Percentiles rank a stretch among this genome's conserved stretches.
Conservation (phyloP, 2,329 filamentous ascomycete genomes). For the Hymenoscyphus repandus region DNA sequence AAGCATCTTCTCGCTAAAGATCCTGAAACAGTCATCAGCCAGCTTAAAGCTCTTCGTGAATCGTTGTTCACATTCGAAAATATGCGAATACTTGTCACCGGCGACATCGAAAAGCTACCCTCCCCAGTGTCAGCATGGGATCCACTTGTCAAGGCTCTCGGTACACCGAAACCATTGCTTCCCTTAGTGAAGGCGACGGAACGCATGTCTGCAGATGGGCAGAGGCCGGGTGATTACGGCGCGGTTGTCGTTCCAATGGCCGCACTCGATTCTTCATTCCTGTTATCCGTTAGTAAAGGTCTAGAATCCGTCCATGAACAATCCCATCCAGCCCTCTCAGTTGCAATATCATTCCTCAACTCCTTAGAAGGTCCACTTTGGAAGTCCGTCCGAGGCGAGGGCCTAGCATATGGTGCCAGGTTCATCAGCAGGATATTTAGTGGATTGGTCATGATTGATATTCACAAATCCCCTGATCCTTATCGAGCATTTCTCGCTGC, state of each 20-base stretch:
- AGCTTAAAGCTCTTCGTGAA: conserved; percentile 71
- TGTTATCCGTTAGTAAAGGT: conserved; percentile 68
- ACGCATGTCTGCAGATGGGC: conserved; percentile 71
- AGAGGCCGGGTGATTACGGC: conserved; percentile 66
- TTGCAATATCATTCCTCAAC: conserved; percentile 87
- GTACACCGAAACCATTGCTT: conserved; percentile 50
- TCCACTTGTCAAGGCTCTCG: conserved; percentile 37
- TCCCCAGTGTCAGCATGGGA: conserved; percentile 79
- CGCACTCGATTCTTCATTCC: conserved; percentile 87
- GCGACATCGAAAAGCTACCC: conserved; percentile 68
- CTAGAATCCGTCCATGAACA: conserved; percentile 72
- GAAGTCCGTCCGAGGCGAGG: conserved; percentile 87
- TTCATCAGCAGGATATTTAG: conserved; percentile 75
- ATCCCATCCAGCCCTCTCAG: conserved; percentile 74
- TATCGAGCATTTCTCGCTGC: conserved; percentile 80
- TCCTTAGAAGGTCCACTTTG: conserved; percentile 91
- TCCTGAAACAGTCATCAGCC: conserved; percentile 67
- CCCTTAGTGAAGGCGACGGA: conserved; percentile 66
- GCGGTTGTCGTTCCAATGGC: conserved; percentile 84
- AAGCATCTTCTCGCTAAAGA: conserved; percentile 75
- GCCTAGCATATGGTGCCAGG: conserved; percentile 82
- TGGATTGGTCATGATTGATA: conserved; percentile 75
- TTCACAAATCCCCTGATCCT: conserved; percentile 86
- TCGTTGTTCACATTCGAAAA: conserved; percentile 80
- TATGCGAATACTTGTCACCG: conserved; percentile 78